phyloP scores from a whole-genome alignment of 179 eudicot genomes.

The Corrigiola litoralis region DNA sequence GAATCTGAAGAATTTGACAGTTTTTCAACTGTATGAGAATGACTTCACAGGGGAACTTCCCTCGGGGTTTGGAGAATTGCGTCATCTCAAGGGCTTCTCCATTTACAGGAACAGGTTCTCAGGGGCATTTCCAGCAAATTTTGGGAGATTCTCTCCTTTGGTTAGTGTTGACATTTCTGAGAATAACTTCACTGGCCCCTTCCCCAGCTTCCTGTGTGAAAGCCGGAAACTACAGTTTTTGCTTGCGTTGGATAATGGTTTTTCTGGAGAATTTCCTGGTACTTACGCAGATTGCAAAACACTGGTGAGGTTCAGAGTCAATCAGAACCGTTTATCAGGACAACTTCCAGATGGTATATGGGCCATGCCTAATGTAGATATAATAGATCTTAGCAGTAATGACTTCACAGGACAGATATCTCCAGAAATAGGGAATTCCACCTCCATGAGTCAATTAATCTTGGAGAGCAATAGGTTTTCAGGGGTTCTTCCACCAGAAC shows the following conservation, averaged over 20 bases:
- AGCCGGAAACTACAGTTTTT: conserved; percentile 37
- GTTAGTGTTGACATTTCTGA: conserved; percentile 72
- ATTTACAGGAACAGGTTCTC: conserved; percentile 70
- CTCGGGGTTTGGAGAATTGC: conserved; percentile 57
- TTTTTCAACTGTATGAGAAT: conserved; percentile 60
- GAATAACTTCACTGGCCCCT: conserved; percentile 61
- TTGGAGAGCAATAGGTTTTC: conserved; percentile 65
- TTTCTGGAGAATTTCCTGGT: conserved; percentile 62
- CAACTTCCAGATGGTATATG: conserved; percentile 62
- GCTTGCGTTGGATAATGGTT: conserved; percentile 72
- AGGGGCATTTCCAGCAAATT: conserved; percentile 58
- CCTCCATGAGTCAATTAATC: conserved; percentile 46
- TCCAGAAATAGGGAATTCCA: conserved; percentile 41
- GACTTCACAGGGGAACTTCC: conserved; percentile 75
- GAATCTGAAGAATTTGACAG: conserved; percentile 59
- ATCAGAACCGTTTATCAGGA: conserved; percentile 66
- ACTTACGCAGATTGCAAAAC: conserved; percentile 60
- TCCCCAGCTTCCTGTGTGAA: conserved; percentile 72
- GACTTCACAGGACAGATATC: conserved; percentile 58
- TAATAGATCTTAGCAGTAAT: conserved; percentile 76
- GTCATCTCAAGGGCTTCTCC: conserved; percentile 49
- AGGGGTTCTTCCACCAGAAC: conserved; percentile 60
- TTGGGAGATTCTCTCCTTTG: conserved; percentile 69
- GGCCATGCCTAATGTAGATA: conserved; percentile 54
- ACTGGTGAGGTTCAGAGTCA: conserved; percentile 66